Evolutionary conservation across 768 basidiomycete species (phyloP), one percentile per base, ranked within the genome.

Genomic region (Suillus fuscotomentosus): DNA sequence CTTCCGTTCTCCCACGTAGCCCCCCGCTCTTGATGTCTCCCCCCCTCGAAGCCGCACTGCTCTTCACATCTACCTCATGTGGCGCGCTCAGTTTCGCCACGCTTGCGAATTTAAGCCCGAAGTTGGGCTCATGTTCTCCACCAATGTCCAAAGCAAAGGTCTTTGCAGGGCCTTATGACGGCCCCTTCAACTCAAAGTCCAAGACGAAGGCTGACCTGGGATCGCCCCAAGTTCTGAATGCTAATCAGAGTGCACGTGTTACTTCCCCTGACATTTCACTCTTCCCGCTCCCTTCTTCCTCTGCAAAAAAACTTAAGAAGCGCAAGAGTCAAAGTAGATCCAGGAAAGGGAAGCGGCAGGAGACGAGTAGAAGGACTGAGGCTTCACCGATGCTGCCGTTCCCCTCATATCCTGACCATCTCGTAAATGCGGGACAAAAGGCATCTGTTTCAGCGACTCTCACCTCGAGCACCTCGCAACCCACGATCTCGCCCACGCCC

Each of bases 11-110:
- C 3, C 86, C 86, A 0, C 77, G 77, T 31, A 87, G 86, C 65
- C 88, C 89, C 0, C 80, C 86, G 2, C 79, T 80, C 64, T 73
- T 90, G 42, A 84, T 78, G 72, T 88, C 84, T 13, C 84, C 85
- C 1, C 81, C 84, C 1, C 77, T 90, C 62, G 83, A 87, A 62
- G 82, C 78, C 34, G 78, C 80, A 34, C 78, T 90, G 36, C 86
- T 84, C 68, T 89, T 90, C 67, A 81, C 81, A 1, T 71, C 61
- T 4, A 38, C 71, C 1, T 67, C 67, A 34, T 67, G 65, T 5
- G 27, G 36, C 7, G 72, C 75, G 17, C 63, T 76, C 10, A 54
- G 63, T 10, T 55, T 51, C 24, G 50, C 14, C 5, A 60, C 43
- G 53, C 53, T 6, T 5, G 51, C 22, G 22, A 42, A 31, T 36